Evolutionary conservation across 371 early-diverging fungal species (phyloP).

Genomic region (Rozella allomycis): DNA sequence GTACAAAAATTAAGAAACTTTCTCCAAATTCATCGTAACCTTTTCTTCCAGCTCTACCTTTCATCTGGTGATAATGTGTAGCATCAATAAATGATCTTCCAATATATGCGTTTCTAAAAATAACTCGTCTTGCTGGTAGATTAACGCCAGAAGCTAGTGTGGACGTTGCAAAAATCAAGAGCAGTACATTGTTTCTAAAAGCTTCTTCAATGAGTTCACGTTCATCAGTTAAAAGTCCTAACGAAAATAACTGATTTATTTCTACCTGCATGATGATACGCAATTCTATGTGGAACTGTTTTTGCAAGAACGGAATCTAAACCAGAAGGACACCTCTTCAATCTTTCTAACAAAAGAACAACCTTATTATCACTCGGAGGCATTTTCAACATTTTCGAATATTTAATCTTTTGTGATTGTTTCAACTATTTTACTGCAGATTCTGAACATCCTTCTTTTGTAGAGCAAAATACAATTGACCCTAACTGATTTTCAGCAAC

Average conservation of each 20-base stretch:
- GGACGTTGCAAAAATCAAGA: slow-evolving; percentile 8
- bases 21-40: slow-evolving; percentile 11
- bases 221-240: slow-evolving; percentile 11
- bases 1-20: slow-evolving; percentile 7
- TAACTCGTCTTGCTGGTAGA: slow-evolving; percentile 12
- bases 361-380: slow-evolving; percentile 1
- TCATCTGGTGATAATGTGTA: slow-evolving; percentile 10
- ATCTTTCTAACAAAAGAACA: slow-evolving; percentile 3
- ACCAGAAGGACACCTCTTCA: slow-evolving; percentile 8
- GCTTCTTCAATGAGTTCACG: slow-evolving; percentile 11
- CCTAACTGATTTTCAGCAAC: slow-evolving; percentile 4
- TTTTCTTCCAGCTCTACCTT: slow-evolving; percentile 13
- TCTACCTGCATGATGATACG: slow-evolving; percentile 10
- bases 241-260: neutral
- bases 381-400: neutral
- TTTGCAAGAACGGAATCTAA: slow-evolving; percentile 6
- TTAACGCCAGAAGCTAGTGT: slow-evolving; percentile 13
- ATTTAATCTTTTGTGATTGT: no score
- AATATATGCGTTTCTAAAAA: slow-evolving; percentile 6
- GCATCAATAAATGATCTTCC: slow-evolving; percentile 5
- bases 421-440: slow-evolving; percentile 2
- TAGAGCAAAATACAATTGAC: slow-evolving; percentile 10
- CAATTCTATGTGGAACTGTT: slow-evolving; percentile 5
- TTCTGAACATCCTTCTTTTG: slow-evolving; percentile 9
- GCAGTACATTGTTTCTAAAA: slow-evolving; percentile 8